Base-by-base conservation (phyloP, 805 yeast genomes). In the Yamadazyma akitaensis region DNA sequence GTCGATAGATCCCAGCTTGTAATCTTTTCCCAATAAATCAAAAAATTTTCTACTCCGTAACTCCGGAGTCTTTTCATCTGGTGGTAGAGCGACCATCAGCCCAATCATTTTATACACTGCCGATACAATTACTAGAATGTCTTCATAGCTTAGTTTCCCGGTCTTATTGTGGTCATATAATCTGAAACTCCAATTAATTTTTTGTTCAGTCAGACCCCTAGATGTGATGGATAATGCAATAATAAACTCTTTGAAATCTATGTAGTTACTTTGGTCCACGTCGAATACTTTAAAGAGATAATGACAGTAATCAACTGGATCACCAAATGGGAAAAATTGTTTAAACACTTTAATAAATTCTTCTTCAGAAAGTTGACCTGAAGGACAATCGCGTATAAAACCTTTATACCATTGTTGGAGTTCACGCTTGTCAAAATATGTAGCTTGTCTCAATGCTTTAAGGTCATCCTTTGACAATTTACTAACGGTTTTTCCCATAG, bases 361-460 rank as follows among this genome's bases (percentile, higher is more conserved):
- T 40, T 85, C 88, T 58, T 84, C 85, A 2, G 90, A 81, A 24
- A 94, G 73, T 62, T 85, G 91, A 0, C 98, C 98, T 30, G 81
- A 75, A 1, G 97, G 97, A 63, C 97, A 92, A 64, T 94, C 99
- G 60, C 97, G 77, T 36, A 85, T 72, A 58, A 94, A 94, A 2
- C 98, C 98, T 62, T 92, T 92, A 62, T 92, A 92, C 99, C 99
- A 94, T 62, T 92, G 99, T 65, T 94, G 98, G 37, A 94, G 77
- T 62, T 94, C 99, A 53, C 96, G 77, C 44, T 91, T 82, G 60
- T 92, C 96, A 61, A 94, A 94, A 58, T 89, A 85, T 0, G 99
- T 94, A 19, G 90, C 85, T 60, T 81, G 84, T 62, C 85, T 86
- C 49, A 94, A 78, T 45, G 85, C 82, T 44, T 86, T 78, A 41